These are phyloP conservation scores for Lasiodiplodia sp. DNA, from an alignment of 2,329 filamentous ascomycete genomes.

Conservation along the genomic window DNA sequence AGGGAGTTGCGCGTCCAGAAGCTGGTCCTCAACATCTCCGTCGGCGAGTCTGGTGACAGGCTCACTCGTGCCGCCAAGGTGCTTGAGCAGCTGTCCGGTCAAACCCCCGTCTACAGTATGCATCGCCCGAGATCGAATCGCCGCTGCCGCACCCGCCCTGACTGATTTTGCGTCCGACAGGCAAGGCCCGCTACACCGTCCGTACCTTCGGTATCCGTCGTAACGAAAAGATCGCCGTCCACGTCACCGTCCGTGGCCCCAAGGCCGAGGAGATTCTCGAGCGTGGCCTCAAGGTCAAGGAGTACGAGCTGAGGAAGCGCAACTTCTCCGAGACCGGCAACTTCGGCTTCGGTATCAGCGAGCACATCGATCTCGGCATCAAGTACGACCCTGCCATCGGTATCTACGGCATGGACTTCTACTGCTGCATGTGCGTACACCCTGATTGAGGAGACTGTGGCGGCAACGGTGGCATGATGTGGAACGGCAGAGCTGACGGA, in stretches of 20 bases:
- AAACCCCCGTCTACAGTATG: constrained; percentile 99
- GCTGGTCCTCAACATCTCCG: constrained; percentile 99
- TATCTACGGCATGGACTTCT: constrained; percentile 99
- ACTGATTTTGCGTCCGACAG: constrained; percentile 53
- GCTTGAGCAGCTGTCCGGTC: constrained; percentile 98
- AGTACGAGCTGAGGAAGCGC: constrained; percentile 98
- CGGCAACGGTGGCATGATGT: neutral
- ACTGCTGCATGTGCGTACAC: constrained; percentile 91
- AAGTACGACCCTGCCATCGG: constrained; percentile 99
- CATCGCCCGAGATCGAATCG: neutral
- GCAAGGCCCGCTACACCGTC: constrained; percentile 99
- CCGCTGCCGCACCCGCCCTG: constrained; percentile 4
- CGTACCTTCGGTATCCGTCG: constrained; percentile 99
- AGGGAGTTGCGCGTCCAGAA: constrained; percentile 99
- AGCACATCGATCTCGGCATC: constrained; percentile 99
- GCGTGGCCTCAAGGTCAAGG: constrained; percentile 99
- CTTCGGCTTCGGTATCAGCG: constrained; percentile 99
- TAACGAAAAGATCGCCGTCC: constrained; percentile 99
- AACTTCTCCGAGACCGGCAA: constrained; percentile 99
- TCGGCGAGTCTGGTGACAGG: constrained; percentile 99
- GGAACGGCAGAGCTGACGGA: constrained; percentile 39
- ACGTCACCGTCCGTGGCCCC: constrained; percentile 98
- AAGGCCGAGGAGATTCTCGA: constrained; percentile 99
- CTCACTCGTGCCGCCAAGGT: constrained; percentile 99
- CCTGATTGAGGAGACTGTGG: constrained; percentile 42